Base-by-base conservation (phyloP, 1,139 yeast genomes). In the Diutina siamensis region DNA sequence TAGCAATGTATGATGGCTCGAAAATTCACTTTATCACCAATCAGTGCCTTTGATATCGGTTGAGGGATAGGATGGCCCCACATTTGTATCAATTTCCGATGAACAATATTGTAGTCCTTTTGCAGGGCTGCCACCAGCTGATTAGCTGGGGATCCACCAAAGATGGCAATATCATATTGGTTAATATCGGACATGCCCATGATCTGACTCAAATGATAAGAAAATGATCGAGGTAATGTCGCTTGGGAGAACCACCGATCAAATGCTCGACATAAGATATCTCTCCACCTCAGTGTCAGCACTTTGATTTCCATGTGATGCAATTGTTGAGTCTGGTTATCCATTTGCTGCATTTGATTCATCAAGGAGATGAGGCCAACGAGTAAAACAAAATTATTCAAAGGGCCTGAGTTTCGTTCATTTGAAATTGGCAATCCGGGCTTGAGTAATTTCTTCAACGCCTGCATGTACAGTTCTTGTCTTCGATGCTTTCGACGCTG, bases 71-170 rank as follows among this genome's bases (percentile, higher is more conserved):
- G 47, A 27, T 55, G 55, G 40, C 52, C 41, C 81, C 83, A 81
- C 52, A 75, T 76, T 36, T 55, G 58, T 46, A 58, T 63, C 41
- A 80, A 67, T 55, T 78, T 74, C 35, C 66, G 65, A 52, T 69
- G 75, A 22, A 76, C 83, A 32, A 71, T 66, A 49, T 63, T 65
- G 52, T 74, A 72, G 56, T 75, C 92, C 47, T 69, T 66, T 19
- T 66, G 59, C 7, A 77, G 72, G 1, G 87, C 83, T 46, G 70
- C 72, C 27, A 84, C 94, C 58, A 84, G 85, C 79, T 84, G 82
- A 53, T 87, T 74, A 56, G 83, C 78, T 0, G 94, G 92, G 1
- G 88, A 83, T 1, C 96, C 96, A 5, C 89, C 83, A 58, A 70
- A 81, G 8, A 83, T 80, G 46, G 83, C 84, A 48, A 83, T 75